Percentiles rank a stretch among this genome's conserved stretches.
Conservation (phyloP, 495 filamentous ascomycete genomes). For the Daldinia loculata region DNA sequence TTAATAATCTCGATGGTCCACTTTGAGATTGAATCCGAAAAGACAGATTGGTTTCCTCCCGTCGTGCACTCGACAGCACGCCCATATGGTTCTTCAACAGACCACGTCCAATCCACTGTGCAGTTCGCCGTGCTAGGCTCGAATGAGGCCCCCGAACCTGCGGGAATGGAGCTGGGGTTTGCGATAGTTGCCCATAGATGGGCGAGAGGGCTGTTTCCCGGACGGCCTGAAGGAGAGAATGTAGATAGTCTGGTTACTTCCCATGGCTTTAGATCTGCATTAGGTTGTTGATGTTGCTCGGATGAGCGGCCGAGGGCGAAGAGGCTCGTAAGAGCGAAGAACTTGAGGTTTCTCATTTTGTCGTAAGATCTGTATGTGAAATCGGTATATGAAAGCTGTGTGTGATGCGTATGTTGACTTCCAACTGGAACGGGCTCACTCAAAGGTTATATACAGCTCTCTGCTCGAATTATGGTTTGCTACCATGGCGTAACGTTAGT, state of each 20-base stretch:
- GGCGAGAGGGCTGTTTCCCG: not conserved
- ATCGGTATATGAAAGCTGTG: not conserved
- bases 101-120: slow-evolving; percentile 10
- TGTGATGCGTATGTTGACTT: not conserved
- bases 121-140: slow-evolving; percentile 23
- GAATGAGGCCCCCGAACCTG: slow-evolving; percentile 3
- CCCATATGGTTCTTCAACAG: slow-evolving; percentile 14
- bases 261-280: slow-evolving; percentile 12
- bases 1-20: slow-evolving; percentile 33
- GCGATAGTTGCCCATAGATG: slow-evolving; percentile 15
- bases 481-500: slow-evolving; percentile 29
- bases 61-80: slow-evolving; percentile 13
- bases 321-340: slow-evolving; percentile 10
- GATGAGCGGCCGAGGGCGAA: slow-evolving; percentile 19
- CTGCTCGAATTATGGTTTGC: not conserved
- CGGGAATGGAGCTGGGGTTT: slow-evolving; percentile 24
- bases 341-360: slow-evolving; percentile 17
- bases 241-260: slow-evolving; percentile 20
- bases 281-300: not conserved
- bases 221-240: slow-evolving; percentile 29
- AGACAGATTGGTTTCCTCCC: not conserved
- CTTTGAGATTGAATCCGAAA: slow-evolving; percentile 3
- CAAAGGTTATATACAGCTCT: not conserved
- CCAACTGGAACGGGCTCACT: not conserved
- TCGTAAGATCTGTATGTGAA: not conserved